Evolutionary conservation across 805 yeast species (phyloP), one percentile per base, ranked within the genome.

Genomic region (Myxozyma neglecta): DNA sequence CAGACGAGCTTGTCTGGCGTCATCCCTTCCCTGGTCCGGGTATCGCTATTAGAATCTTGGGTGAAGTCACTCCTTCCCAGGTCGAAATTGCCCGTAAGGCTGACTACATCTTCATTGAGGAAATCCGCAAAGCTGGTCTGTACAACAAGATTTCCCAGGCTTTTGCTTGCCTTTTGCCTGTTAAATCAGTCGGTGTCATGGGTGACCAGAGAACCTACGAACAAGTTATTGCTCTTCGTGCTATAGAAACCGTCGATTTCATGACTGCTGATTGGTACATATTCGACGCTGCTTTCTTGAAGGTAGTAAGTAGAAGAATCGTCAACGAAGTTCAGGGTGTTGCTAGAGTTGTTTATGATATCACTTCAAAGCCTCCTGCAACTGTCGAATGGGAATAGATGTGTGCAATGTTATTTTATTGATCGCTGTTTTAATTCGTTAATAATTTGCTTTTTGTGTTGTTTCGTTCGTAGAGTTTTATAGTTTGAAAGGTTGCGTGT

Each of bases 21-120:
- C 99, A 94, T 76, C 99, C 99, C 60, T 94, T 94, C 96, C 99
- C 99, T 72, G 99, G 99, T 75, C 99, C 99, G 76, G 99, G 99
- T 81, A 89, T 94, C 74, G 99, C 97, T 70, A 94, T 94, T 76
- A 88, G 99, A 79, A 96, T 94, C 59, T 81, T 94, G 53, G 99
- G 99, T 70, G 98, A 93, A 80, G 98, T 94, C 67, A 89, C 97
- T 62, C 88, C 85, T 69, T 85, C 81, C 68, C 99, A 94, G 80
- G 94, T 94, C 60, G 93, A 85, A 74, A 94, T 94, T 74, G 99
- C 98, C 49, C 88, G 98, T 79, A 93, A 90, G 75, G 99, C 99
- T 65, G 99, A 94, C 76, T 82, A 81, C 77, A 94, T 94, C 72
- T 94, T 89, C 83, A 94, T 94, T 73, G 96, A 89, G 78, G 99